phyloP scores from a whole-genome alignment of 2,329 filamentous ascomycete species.

The Teratosphaeria gauchensis region DNA sequence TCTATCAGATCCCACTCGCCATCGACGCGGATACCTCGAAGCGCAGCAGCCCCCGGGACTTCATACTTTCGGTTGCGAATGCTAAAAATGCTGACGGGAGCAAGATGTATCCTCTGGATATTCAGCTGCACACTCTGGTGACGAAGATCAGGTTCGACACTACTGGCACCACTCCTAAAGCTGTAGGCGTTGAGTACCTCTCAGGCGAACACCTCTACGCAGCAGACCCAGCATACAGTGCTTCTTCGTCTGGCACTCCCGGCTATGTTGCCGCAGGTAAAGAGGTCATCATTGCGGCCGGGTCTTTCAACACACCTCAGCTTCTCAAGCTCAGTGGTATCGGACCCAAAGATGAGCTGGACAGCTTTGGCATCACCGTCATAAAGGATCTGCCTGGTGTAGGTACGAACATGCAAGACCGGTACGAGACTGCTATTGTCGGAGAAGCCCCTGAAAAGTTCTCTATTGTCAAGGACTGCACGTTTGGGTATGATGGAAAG shows the following conservation, averaged over 20 bases:
- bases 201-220: slow-evolving; percentile 30
- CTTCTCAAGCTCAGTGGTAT: slow-evolving; percentile 55
- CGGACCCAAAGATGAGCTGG: slow-evolving; percentile 44
- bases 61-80: slow-evolving; percentile 23
- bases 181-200: slow-evolving; percentile 35
- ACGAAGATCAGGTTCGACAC: slow-evolving; percentile 58
- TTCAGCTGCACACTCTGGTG: slow-evolving; percentile 52
- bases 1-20: slow-evolving; percentile 1
- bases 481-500: slow-evolving; percentile 19
- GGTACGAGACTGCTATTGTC: slow-evolving; percentile 45
- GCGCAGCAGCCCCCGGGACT: slow-evolving; percentile 34
- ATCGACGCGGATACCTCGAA: background rate
- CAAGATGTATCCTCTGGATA: slow-evolving; percentile 47
- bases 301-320: slow-evolving; percentile 55
- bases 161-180: slow-evolving; percentile 42
- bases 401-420: slow-evolving; percentile 55
- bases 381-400: slow-evolving; percentile 51
- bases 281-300: slow-evolving; percentile 40
- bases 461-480: slow-evolving; percentile 23
- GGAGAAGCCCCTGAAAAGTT: slow-evolving; percentile 30
- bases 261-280: slow-evolving; percentile 34
- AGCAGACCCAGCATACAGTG: slow-evolving; percentile 27
- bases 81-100: slow-evolving; percentile 42
- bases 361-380: slow-evolving; percentile 42
- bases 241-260: slow-evolving; percentile 23